Percentiles rank a stretch among this genome's conserved stretches.
These are phyloP conservation scores for Colletotrichum scovillei DNA, from an alignment of 2,329 filamentous ascomycete genomes.

Conservation along the genomic window DNA sequence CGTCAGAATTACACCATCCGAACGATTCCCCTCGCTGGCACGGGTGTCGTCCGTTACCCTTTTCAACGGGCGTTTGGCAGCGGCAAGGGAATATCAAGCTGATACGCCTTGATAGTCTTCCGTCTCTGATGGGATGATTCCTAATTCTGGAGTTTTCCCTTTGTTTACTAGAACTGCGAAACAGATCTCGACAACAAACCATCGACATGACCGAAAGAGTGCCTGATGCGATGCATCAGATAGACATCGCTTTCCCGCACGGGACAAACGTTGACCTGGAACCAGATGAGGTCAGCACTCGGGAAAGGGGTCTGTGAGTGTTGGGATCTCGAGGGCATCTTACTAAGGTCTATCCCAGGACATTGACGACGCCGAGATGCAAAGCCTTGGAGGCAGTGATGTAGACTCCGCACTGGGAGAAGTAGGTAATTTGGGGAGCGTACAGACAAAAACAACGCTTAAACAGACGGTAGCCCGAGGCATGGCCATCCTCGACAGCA, in stretches of 20 bases:
- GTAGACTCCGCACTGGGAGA: constrained; percentile 45
- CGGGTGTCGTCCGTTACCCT: background rate
- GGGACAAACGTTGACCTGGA: constrained; percentile 23
- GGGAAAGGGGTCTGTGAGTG: background rate
- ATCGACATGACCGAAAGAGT: constrained; percentile 25
- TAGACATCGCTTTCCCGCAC: constrained; percentile 8
- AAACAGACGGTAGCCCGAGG: constrained; percentile 35
- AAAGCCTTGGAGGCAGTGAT: constrained; percentile 33
- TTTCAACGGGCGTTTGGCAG: background rate
- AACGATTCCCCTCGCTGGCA: background rate
- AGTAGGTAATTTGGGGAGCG: constrained; percentile 30
- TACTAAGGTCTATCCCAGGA: constrained; percentile 15
- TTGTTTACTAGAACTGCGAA: background rate
- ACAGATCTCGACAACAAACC: background rate
- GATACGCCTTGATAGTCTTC: background rate
- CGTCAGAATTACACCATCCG: constrained; percentile 16
- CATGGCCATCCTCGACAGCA: constrained; percentile 46
- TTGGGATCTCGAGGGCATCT: background rate
- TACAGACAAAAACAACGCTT: background rate
- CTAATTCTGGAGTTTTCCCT: background rate
- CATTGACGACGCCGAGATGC: constrained; percentile 29
- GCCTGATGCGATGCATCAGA: constrained; percentile 18
- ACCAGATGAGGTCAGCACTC: constrained; percentile 31
- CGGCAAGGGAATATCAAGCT: background rate
- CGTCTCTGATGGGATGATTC: background rate